Conservation (phyloP, 257 asterid species). For the Thymus mandschuricus region DNA sequence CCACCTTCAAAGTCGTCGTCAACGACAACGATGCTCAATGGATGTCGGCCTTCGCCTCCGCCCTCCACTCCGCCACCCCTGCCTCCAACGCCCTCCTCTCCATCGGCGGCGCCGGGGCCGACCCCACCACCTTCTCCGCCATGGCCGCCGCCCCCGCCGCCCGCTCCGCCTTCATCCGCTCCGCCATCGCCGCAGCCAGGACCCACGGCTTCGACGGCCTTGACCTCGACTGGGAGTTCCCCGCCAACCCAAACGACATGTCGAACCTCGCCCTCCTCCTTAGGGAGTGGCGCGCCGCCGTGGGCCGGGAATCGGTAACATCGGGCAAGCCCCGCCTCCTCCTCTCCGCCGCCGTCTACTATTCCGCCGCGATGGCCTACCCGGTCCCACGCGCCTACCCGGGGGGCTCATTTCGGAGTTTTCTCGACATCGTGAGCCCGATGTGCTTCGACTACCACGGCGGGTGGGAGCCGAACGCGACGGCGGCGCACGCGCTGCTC, state of each 20-base stretch:
- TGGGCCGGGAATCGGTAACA: slow-evolving; percentile 31
- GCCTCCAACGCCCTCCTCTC: slow-evolving; percentile 45
- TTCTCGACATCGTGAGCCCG: slow-evolving; percentile 48
- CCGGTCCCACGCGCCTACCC: slow-evolving; percentile 40
- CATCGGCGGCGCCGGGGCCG: slow-evolving; percentile 55
- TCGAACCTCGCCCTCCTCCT: slow-evolving; percentile 44
- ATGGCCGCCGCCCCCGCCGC: slow-evolving; percentile 30
- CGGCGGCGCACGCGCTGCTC: slow-evolving; percentile 58
- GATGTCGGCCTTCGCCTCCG: slow-evolving; percentile 49
- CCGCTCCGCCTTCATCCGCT: slow-evolving; percentile 51
- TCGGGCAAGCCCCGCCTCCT: slow-evolving; percentile 39
- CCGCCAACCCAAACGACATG: slow-evolving; percentile 44
- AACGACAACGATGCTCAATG: slow-evolving; percentile 40
- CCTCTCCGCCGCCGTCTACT: slow-evolving; percentile 49
- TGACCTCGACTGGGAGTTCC: slow-evolving; percentile 73
- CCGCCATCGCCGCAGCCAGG: slow-evolving; percentile 47
- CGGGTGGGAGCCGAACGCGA: slow-evolving; percentile 49
- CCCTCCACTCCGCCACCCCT: slow-evolving; percentile 40
- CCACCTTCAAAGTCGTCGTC: slow-evolving; percentile 41
- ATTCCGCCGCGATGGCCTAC: slow-evolving; percentile 33
- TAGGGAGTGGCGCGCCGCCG: slow-evolving; percentile 40
- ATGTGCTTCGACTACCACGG: slow-evolving; percentile 49
- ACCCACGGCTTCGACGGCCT: slow-evolving; percentile 52
- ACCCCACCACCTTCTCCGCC: slow-evolving; percentile 35
- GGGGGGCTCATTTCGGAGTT: slow-evolving; percentile 24